Evolutionary conservation across 129 eudicot species (phyloP).

Genomic region (Chrysanthemum seticuspe): DNA sequence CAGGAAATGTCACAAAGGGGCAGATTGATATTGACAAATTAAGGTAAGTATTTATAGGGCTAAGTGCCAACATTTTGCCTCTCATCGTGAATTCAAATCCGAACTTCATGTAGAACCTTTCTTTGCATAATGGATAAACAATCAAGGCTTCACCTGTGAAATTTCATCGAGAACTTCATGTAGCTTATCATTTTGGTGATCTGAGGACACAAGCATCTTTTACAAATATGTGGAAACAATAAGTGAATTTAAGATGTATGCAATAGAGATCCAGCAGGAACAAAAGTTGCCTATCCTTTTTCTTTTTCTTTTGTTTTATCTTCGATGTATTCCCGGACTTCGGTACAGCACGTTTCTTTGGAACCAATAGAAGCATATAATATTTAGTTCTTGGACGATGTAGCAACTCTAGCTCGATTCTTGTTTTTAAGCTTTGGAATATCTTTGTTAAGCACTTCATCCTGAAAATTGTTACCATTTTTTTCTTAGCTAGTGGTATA

Average conservation of each 20-base stretch:
- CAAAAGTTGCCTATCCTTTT: background rate
- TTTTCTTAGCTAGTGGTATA: no score
- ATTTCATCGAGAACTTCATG: slow-evolving; percentile 9
- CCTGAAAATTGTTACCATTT: no score
- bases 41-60: slow-evolving; percentile 46
- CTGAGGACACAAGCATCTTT: background rate
- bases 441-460: background rate
- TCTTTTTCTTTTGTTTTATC: background rate
- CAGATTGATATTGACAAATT: slow-evolving; percentile 75
- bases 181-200: slow-evolving; percentile 15
- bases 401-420: slow-evolving; percentile 6
- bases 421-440: slow-evolving; percentile 7
- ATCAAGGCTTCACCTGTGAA: background rate
- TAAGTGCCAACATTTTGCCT: no score
- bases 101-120: background rate
- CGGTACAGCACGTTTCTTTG: background rate
- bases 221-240: slow-evolving; percentile 10
- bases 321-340: background rate
- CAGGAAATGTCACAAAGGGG: slow-evolving; percentile 93
- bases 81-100: no score
- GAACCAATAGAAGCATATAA: background rate
- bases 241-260: slow-evolving; percentile 11
- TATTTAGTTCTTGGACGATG: no score
- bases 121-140: background rate
- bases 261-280: slow-evolving; percentile 8